Percentiles rank a stretch among this genome's conserved stretches.
phyloP scores from a whole-genome alignment of 1,284 basidiomycete species.

The Boletus smithii region DNA sequence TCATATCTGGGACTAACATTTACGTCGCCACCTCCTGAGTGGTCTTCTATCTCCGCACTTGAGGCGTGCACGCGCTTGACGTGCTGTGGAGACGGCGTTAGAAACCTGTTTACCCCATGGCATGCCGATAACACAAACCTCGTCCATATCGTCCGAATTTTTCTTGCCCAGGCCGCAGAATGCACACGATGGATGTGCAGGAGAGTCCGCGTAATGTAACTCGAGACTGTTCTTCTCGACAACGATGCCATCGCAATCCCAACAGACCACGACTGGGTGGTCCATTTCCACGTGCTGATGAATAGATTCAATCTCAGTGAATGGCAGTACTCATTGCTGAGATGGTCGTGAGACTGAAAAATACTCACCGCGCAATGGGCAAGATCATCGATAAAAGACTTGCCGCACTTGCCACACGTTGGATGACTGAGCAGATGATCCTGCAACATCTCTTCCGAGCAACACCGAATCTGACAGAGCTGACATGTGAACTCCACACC shows the following conservation, averaged over 20 bases:
- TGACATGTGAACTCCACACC: conserved; percentile 17
- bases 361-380: conserved; percentile 25
- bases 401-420: conserved; percentile 23
- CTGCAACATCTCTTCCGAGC: conserved; percentile 28
- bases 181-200: conserved; percentile 24
- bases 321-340: neutral
- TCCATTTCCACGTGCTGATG: conserved; percentile 22
- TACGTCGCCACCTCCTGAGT: neutral
- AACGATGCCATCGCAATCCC: conserved; percentile 30
- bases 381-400: conserved; percentile 21
- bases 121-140: conserved; percentile 20
- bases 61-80: conserved; percentile 17
- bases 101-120: neutral
- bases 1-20: conserved; percentile 4
- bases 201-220: conserved; percentile 27
- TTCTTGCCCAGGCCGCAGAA: conserved; percentile 23
- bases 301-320: neutral
- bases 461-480: conserved; percentile 21
- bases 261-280: conserved; percentile 30
- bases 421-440: conserved; percentile 30
- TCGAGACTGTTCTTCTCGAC: conserved; percentile 23
- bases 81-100: conserved; percentile 19
- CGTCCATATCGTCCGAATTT: conserved; percentile 15
- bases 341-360: neutral
- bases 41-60: conserved; percentile 7